Evolutionary conservation across 139 green algal species (phyloP).

Genomic region (Chloropicon primus): DNA sequence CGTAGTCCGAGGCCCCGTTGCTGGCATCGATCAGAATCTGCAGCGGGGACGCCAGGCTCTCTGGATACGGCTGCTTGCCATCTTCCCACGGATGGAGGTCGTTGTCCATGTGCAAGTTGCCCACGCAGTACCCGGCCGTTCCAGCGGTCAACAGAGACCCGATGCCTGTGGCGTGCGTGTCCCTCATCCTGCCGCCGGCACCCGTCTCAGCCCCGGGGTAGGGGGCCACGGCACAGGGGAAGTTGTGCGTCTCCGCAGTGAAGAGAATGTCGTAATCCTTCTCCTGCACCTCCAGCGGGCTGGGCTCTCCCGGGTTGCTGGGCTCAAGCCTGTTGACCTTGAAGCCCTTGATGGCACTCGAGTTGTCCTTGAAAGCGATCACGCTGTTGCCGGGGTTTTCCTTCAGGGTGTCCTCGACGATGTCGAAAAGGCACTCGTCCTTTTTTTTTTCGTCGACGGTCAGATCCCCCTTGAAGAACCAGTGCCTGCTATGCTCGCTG

Average conservation of each 20-base stretch:
- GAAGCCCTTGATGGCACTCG: conserved; percentile 72
- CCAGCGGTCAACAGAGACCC: conserved; percentile 87
- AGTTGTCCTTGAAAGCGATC: conserved; percentile 99
- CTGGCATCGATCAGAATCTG: conserved; percentile 97
- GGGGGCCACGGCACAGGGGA: conserved; percentile 90
- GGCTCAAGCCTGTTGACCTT: conserved; percentile 66
- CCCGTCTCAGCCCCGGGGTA: conserved; percentile 93
- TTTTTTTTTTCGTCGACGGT: conserved; percentile 68
- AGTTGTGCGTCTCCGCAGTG: conserved; percentile 99
- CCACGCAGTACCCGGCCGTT: conserved; percentile 92
- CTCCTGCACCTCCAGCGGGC: conserved; percentile 36
- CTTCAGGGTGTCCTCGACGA: conserved; percentile 66
- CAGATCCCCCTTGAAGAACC: conserved; percentile 61
- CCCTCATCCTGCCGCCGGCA: conserved; percentile 85
- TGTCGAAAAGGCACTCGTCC: conserved; percentile 55
- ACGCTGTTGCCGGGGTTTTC: conserved; percentile 82
- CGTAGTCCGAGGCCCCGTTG: conserved; percentile 93
- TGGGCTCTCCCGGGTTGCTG: conserved; percentile 44
- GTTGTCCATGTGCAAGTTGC: conserved; percentile 72
- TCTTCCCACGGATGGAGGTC: conserved; percentile 21
- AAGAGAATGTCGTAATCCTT: conserved; percentile 93
- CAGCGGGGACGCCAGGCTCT: conserved; percentile 56
- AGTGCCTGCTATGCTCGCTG: conserved; percentile 55
- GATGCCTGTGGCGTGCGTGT: conserved; percentile 95
- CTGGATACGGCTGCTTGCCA: conserved; percentile 46